Percentiles rank a stretch among this genome's conserved stretches.
These are phyloP conservation scores for Solanum chmielewskii DNA, from an alignment of 257 asterid genomes.

Conservation along the genomic window DNA sequence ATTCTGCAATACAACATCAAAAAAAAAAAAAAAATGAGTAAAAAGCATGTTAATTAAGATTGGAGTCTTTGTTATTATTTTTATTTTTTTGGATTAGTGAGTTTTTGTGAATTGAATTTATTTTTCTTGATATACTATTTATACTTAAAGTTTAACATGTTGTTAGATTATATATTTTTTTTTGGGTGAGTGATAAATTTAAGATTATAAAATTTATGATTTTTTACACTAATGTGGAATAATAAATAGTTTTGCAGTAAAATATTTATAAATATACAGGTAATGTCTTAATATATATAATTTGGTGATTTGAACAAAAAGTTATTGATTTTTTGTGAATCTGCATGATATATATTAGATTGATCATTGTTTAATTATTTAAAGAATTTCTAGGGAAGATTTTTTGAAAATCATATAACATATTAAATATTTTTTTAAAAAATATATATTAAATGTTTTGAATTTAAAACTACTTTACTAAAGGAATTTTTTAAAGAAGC, in stretches of 20 bases:
- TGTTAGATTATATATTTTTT: background rate
- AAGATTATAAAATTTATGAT: background rate
- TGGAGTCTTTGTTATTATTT: background rate
- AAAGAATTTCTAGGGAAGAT: too few species aligned
- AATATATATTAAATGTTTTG: too few species aligned
- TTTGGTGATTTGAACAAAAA: too few species aligned
- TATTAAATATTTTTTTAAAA: too few species aligned
- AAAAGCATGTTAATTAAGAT: background rate
- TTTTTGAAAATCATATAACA: background rate
- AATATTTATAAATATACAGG: background rate
- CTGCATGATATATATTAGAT: too few species aligned
- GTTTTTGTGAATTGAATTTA: background rate
- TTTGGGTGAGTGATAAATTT: rapidly evolving
- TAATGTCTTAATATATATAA: too few species aligned
- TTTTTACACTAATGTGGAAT: background rate
- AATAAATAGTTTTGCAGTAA: background rate
- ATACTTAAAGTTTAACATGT: background rate
- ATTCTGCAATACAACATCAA: background rate
- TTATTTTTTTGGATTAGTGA: background rate
- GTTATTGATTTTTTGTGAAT: too few species aligned
- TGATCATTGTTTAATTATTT: background rate
- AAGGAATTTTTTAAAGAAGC: background rate
- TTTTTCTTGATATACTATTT: background rate
- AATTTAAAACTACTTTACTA: background rate
- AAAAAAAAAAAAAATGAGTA: background rate